phyloP scores from a whole-genome alignment of 2,329 filamentous ascomycete genomes.

The Alternaria postmessia region DNA sequence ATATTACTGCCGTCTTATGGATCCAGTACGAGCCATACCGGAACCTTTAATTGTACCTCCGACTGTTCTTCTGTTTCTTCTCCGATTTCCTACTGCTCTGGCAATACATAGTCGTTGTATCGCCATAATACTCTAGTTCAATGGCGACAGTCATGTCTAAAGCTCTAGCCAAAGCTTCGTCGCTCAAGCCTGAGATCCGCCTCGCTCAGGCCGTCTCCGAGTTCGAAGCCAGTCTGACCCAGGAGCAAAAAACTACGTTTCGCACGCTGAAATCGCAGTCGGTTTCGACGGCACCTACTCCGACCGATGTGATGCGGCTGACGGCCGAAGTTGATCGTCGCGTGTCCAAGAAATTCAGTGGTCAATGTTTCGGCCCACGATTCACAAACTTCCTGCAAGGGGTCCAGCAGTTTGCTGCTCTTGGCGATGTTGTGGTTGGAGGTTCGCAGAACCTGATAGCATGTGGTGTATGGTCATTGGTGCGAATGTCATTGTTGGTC shows the following conservation, averaged over 20 bases:
- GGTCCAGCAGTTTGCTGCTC: constrained; percentile 55
- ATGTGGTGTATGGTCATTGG: constrained; percentile 56
- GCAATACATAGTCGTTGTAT: too few relatives aligned
- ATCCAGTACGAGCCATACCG: too few relatives aligned
- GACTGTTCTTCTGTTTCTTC: too few relatives aligned
- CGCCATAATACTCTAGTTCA: too few relatives aligned
- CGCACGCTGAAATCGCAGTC: constrained; percentile 2
- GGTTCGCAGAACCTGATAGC: constrained; percentile 57
- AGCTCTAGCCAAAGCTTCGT: constrained; percentile 7
- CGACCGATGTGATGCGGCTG: constrained; percentile 32
- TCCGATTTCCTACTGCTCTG: too few relatives aligned
- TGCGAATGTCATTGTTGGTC: constrained; percentile 55
- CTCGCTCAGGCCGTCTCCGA: constrained; percentile 20
- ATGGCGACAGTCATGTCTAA: constrained; percentile 6
- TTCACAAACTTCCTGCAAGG: constrained; percentile 53
- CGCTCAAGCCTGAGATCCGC: constrained; percentile 23
- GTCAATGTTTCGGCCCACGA: constrained; percentile 53
- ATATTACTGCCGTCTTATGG: too few relatives aligned
- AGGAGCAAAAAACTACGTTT: constrained; percentile 17
- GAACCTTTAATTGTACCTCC: too few relatives aligned
- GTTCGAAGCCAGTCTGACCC: constrained; percentile 19
- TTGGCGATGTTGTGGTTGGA: constrained; percentile 55
- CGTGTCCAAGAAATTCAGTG: constrained; percentile 17
- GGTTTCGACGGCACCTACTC: background rate
- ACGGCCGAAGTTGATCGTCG: constrained; percentile 51